phyloP scores from a whole-genome alignment of 805 yeast species.

The Metschnikowia orientalis region DNA sequence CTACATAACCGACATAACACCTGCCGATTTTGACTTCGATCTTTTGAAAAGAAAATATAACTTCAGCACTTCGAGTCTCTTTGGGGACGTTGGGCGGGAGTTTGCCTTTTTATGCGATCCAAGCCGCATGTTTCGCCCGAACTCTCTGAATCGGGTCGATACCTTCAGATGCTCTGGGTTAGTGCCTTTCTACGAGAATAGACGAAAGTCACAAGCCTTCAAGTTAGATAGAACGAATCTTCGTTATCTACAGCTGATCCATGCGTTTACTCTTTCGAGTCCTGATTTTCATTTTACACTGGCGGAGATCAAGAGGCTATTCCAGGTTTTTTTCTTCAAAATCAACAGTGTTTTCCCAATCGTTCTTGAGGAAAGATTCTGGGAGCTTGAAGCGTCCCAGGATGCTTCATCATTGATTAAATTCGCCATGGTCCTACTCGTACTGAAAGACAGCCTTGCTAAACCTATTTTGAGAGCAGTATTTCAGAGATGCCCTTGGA shows the following conservation, averaged over 20 bases:
- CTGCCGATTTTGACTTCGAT: conserved; percentile 2
- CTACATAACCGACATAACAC: not conserved
- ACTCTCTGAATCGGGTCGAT: too few relatives aligned
- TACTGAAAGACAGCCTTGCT: conserved; percentile 26
- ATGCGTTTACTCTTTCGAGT: conserved; percentile 36
- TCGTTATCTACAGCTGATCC: conserved; percentile 29
- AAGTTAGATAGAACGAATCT: conserved; percentile 7
- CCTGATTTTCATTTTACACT: conserved; percentile 20
- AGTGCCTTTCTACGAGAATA: too few relatives aligned
- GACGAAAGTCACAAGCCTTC: too few relatives aligned
- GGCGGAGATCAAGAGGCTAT: conserved; percentile 19
- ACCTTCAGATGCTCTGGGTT: too few relatives aligned
- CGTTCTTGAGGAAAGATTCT: conserved; percentile 24
- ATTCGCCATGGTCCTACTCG: conserved; percentile 27
- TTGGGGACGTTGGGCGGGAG: conserved; percentile 1
- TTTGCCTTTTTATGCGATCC: not conserved
- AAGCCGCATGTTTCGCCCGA: too few relatives aligned
- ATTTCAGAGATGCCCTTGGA: too few relatives aligned
- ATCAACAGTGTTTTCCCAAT: conserved; percentile 33
- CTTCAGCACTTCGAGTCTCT: conserved; percentile 18
- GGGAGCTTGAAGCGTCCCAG: conserved; percentile 24
- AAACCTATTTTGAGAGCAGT: conserved; percentile 23
- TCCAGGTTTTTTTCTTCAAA: conserved; percentile 29
- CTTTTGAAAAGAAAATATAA: conserved; percentile 18
- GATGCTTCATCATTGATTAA: conserved; percentile 20